Evolutionary conservation across 169 alveolate species (phyloP).

Genomic region (Ichthyophthirius multifiliis): DNA sequence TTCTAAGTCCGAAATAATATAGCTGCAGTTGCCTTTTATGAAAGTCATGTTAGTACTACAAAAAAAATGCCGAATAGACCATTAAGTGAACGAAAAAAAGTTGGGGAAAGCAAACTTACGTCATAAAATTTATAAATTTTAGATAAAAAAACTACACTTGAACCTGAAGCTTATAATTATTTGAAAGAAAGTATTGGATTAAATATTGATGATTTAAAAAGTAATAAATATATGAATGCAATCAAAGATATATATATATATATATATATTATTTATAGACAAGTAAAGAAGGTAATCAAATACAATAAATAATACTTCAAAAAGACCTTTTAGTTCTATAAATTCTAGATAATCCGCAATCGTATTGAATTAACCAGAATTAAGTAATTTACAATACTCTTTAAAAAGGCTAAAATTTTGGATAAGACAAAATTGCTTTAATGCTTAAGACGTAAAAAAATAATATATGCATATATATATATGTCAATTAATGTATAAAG

Average conservation of each 20-base stretch:
- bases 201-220: not conserved
- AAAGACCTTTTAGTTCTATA: not conserved
- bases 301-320: not conserved
- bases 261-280: not conserved
- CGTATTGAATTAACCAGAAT: not conserved
- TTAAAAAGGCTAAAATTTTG: conserved; percentile 30
- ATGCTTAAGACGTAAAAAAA: conserved; percentile 25
- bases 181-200: conserved; percentile 9
- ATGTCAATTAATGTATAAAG: not conserved
- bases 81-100: conserved; percentile 30
- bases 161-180: conserved; percentile 25
- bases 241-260: not conserved
- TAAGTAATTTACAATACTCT: conserved; percentile 19
- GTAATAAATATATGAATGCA: not conserved
- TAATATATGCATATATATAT: not conserved
- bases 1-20: conserved; percentile 20
- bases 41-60: not conserved
- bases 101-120: conserved; percentile 33
- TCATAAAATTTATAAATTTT: not conserved
- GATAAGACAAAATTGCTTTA: conserved; percentile 31
- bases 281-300: not conserved
- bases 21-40: conserved; percentile 35
- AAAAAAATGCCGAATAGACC: conserved; percentile 36
- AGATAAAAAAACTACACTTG: conserved; percentile 4
- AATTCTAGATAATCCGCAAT: not conserved